A percentile compares a stretch with the other conserved stretches of the same genome.
phyloP scores from a whole-genome alignment of 768 basidiomycete genomes.

The Strobilomyces dryophilus region DNA sequence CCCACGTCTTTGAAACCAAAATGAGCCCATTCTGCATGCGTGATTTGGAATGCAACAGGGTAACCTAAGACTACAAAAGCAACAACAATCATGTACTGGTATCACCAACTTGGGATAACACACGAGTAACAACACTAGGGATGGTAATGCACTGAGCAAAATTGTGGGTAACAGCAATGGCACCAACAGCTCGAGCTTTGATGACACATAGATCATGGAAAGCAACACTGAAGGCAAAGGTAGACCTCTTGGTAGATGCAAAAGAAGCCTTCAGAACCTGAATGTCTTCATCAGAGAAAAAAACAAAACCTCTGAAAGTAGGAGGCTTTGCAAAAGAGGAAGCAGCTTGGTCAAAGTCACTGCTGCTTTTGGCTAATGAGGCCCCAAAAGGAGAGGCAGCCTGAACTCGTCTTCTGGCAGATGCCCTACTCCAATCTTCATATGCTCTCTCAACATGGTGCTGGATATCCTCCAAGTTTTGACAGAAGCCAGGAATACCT shows the following conservation, averaged over 20 bases:
- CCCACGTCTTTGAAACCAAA: no score
- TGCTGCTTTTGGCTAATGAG: background rate
- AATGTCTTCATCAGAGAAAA: conserved; percentile 35
- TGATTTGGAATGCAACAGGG: no score
- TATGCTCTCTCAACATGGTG: conserved; percentile 33
- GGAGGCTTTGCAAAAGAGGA: conserved; percentile 23
- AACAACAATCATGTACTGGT: background rate
- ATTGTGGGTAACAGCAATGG: conserved; percentile 14
- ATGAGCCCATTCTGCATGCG: no score
- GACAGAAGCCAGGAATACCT: conserved; percentile 16
- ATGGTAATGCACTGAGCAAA: conserved; percentile 26
- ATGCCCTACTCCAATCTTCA: conserved; percentile 14
- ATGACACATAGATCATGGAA: conserved; percentile 49
- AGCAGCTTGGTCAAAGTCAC: conserved; percentile 23
- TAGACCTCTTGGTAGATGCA: conserved; percentile 36
- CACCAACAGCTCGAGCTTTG: conserved; percentile 43
- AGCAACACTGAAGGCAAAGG: conserved; percentile 53
- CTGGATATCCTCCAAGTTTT: conserved; percentile 40
- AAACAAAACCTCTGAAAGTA: conserved; percentile 19
- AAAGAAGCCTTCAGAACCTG: conserved; percentile 48
- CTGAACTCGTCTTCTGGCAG: no score
- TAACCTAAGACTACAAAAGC: background rate
- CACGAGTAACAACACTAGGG: conserved; percentile 15
- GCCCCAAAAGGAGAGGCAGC: background rate
- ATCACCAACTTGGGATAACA: conserved; percentile 17